phyloP scores from a whole-genome alignment of 495 filamentous ascomycete species.

The Penicillium subrubescens region DNA sequence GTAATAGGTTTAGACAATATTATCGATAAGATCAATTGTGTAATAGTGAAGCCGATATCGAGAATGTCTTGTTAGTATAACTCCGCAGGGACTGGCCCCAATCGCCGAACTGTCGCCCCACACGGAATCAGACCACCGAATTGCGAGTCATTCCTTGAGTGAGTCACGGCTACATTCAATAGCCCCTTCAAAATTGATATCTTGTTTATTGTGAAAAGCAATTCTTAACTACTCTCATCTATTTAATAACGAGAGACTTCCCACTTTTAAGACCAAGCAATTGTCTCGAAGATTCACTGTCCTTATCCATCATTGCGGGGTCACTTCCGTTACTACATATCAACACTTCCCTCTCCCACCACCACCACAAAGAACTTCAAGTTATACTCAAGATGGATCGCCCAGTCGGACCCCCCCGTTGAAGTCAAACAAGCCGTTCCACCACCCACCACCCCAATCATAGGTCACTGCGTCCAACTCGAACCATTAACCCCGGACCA shows the following conservation, averaged over 20 bases:
- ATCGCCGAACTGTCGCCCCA: no score
- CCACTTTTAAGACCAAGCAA: background rate
- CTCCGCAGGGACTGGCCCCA: no score
- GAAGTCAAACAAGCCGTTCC: slow-evolving; percentile 4
- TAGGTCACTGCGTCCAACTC: slow-evolving; percentile 9
- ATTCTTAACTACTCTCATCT: no score
- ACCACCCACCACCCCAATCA: slow-evolving; percentile 5
- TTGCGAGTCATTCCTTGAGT: background rate
- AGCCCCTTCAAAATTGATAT: no score
- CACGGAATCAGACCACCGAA: background rate
- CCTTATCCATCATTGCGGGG: background rate
- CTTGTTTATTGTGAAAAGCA: no score
- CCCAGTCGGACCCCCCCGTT: slow-evolving; percentile 7
- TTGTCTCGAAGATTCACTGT: background rate
- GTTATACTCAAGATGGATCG: background rate
- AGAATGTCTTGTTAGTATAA: no score
- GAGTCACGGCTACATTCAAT: background rate
- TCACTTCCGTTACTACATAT: background rate
- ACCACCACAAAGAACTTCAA: background rate
- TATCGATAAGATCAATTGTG: no score
- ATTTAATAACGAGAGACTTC: background rate
- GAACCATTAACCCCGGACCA: slow-evolving; percentile 13
- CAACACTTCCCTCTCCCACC: background rate
- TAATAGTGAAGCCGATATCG: no score
- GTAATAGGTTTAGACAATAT: no score